Conservation (phyloP, 257 asterid species). For the Cynanchum wilfordii region DNA sequence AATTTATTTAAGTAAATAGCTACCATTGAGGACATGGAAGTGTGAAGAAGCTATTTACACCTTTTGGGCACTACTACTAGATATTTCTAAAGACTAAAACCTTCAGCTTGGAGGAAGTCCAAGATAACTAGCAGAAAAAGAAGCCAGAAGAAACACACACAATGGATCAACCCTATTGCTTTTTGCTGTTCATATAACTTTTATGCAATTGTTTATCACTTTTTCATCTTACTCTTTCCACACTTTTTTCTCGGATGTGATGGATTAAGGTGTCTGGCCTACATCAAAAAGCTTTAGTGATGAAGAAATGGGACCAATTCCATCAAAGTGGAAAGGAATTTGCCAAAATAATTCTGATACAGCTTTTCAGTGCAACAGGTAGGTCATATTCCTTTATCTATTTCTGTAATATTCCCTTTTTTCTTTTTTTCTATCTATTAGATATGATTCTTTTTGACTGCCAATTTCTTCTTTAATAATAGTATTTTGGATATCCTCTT, state of each 20-base stretch:
- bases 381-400: constrained; percentile 34
- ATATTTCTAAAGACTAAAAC: background rate
- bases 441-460: background rate
- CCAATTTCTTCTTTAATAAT: background rate
- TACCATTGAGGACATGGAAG: background rate
- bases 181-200: background rate
- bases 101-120: background rate
- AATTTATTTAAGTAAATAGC: too few species aligned
- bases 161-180: background rate
- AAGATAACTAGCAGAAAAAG: background rate
- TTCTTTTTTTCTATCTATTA: background rate
- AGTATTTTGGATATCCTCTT: background rate
- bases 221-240: constrained; percentile 4
- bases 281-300: constrained; percentile 81
- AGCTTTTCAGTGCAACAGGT: constrained; percentile 80
- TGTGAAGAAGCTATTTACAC: background rate
- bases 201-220: background rate
- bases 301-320: constrained; percentile 63
- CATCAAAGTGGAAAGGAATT: constrained; percentile 80
- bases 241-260: constrained; percentile 19
- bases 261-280: constrained; percentile 77
- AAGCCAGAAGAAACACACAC: background rate
- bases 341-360: constrained; percentile 63
- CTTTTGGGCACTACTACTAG: background rate
- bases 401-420: background rate